Evolutionary conservation across 2,329 filamentous ascomycete species (phyloP), one percentile per base, ranked within the genome.

Genomic region (Alternaria metachromatica): DNA sequence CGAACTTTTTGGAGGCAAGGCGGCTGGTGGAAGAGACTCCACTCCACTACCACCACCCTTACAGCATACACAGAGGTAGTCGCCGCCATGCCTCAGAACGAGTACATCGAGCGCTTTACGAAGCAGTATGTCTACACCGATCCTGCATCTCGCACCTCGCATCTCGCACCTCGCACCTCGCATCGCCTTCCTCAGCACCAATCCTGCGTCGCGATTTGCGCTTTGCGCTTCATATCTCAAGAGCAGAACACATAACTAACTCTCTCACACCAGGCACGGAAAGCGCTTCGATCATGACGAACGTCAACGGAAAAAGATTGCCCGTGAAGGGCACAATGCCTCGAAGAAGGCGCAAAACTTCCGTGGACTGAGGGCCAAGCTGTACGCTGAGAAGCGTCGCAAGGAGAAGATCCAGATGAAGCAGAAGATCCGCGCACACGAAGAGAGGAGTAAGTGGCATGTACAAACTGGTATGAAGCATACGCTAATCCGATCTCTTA

Each of bases 311-410:
- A 99, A 99, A 87, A 89, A 90, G 74, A 85, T 88, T 67, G 96
- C 96, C 64, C 91, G 96, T 84, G 93, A 97, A 84, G 91, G 89
- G 64, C 95, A 99, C 86, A 90, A 94, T 83, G 89, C 89, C 60
- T 96, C 92, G 55, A 87, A 96, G 78, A 91, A 97, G 84, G 94
- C 96, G 23, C 95, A 98, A 86, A 97, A 96, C 81, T 87, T 97
- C 77, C 91, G 92, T 66, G 96, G 96, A 69, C 88, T 98, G 74
- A 87, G 93, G 67, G 96, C 96, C 72, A 99, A 99, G 87, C 85
- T 97, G 76, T 90, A 96, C 84, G 91, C 95, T 81, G 90, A 98
- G 88, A 93, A 94, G 86, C 89, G 60, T 43, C 58, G 60, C 49
- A 62, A 62, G 44, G 94, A 99, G 86, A 99, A 99, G 78, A 82